phyloP scores from a whole-genome alignment of 371 early-diverging fungal genomes.

The Mucor mucedo region DNA sequence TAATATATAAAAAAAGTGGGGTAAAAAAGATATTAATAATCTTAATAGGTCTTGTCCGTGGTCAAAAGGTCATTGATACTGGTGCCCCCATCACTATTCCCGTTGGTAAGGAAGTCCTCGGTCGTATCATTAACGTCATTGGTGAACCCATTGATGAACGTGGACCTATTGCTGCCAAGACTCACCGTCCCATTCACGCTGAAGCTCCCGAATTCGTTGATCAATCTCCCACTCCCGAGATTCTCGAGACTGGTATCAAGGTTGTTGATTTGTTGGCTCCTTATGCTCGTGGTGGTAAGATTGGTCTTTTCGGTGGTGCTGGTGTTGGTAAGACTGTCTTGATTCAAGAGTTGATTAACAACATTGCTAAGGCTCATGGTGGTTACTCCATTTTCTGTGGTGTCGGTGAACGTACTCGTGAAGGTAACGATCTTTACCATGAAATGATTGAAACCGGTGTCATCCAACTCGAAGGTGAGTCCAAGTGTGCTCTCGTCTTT shows the following conservation, averaged over 20 bases:
- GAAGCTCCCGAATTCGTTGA: constrained; percentile 93
- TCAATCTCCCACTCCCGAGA: constrained; percentile 92
- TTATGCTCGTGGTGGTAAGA: constrained; percentile 98
- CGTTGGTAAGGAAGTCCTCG: constrained; percentile 94
- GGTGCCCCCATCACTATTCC: constrained; percentile 95
- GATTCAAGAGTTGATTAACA: constrained; percentile 97
- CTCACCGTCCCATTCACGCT: constrained; percentile 86
- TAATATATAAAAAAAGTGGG: neutral
- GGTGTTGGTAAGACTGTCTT: constrained; percentile 99
- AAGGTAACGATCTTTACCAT: constrained; percentile 98
- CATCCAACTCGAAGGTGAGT: constrained; percentile 90
- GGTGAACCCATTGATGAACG: constrained; percentile 98
- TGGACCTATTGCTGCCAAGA: constrained; percentile 92
- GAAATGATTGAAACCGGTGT: constrained; percentile 95
- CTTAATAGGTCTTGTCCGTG: constrained; percentile 89
- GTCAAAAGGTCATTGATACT: constrained; percentile 94
- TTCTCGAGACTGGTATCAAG: constrained; percentile 97
- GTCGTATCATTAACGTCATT: constrained; percentile 98
- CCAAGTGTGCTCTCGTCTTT: constrained; percentile 94
- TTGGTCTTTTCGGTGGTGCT: constrained; percentile 98
- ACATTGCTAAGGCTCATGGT: constrained; percentile 97
- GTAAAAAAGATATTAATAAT: neutral
- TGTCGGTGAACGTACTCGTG: constrained; percentile 97
- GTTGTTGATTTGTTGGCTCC: constrained; percentile 96
- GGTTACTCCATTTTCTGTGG: constrained; percentile 97